A percentile compares a stretch with the other conserved stretches of the same genome.
These are phyloP conservation scores for Fraxinus sp. DNA, from an alignment of 305 asterid species.

Conservation along the genomic window DNA sequence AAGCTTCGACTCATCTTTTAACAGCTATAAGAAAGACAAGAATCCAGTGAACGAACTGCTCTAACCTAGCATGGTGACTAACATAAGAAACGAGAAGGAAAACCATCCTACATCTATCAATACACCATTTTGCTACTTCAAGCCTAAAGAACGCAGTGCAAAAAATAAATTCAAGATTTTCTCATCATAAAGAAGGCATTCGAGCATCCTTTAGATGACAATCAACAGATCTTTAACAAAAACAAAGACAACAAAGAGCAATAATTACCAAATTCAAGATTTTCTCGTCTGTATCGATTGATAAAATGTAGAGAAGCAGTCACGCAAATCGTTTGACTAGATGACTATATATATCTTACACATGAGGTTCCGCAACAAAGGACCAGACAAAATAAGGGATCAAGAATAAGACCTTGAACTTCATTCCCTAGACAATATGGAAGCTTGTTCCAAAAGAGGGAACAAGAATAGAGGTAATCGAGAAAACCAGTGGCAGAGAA, in stretches of 20 bases:
- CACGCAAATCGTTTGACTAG: conserved; percentile 26
- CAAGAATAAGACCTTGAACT: conserved; percentile 22
- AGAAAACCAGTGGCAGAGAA: neutral
- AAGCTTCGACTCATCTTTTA: neutral
- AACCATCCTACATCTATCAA: neutral
- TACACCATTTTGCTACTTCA: neutral
- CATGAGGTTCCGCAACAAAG: conserved; percentile 32
- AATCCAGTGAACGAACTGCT: neutral
- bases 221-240: neutral
- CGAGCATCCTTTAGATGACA: neutral
- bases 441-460: neutral
- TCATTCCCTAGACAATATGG: conserved; percentile 22
- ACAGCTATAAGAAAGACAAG: neutral
- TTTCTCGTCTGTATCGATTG: conserved; percentile 32
- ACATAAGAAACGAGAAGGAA: neutral
- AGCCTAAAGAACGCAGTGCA: neutral
- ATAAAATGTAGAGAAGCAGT: conserved; percentile 16
- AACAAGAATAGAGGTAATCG: neutral
- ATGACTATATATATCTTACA: conserved; percentile 26
- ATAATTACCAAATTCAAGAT: conserved; percentile 25
- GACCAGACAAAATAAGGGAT: conserved; percentile 31
- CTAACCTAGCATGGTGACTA: neutral
- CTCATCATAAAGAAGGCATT: neutral
- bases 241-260: conserved; percentile 12
- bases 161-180: neutral